Conservation (phyloP, 2,329 filamentous ascomycete species). For the Phyllosticta ampelicida region DNA sequence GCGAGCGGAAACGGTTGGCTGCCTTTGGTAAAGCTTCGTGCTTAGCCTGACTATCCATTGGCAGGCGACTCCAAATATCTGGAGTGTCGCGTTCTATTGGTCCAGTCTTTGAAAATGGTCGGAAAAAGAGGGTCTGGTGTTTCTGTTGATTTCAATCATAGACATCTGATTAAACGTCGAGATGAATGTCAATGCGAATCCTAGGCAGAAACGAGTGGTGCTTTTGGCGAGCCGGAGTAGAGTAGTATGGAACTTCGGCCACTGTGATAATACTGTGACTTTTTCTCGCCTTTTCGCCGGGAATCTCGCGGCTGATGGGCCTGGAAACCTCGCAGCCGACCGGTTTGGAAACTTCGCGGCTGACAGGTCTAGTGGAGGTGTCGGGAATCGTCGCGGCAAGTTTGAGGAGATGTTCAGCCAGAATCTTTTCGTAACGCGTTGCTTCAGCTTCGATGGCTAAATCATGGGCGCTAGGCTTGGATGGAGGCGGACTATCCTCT, state of each 20-base stretch:
- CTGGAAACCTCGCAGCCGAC: not conserved
- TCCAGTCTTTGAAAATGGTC: too few relatives aligned
- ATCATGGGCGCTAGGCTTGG: not conserved
- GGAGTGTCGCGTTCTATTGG: not conserved
- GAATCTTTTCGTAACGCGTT: not conserved
- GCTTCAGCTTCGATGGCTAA: not conserved
- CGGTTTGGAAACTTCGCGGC: not conserved
- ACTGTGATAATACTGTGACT: not conserved
- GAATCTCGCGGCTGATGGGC: not conserved
- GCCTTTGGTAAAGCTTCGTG: not conserved
- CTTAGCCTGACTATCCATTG: not conserved
- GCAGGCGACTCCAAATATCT: not conserved
- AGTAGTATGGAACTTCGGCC: not conserved
- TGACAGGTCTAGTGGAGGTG: not conserved
- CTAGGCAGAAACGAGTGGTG: not conserved
- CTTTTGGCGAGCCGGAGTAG: not conserved
- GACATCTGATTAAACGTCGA: not conserved
- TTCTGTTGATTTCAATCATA: not conserved
- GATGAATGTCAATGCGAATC: not conserved
- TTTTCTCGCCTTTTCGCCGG: not conserved
- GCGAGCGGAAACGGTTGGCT: not conserved
- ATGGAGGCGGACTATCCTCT: not conserved
- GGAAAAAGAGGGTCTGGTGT: not conserved
- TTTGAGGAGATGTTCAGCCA: not conserved
- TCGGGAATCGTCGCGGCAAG: not conserved